A percentile compares a stretch with the other conserved stretches of the same genome.
Evolutionary conservation across 495 filamentous ascomycete species (phyloP).

Genomic region (Penicillium macrosclerotiorum): DNA sequence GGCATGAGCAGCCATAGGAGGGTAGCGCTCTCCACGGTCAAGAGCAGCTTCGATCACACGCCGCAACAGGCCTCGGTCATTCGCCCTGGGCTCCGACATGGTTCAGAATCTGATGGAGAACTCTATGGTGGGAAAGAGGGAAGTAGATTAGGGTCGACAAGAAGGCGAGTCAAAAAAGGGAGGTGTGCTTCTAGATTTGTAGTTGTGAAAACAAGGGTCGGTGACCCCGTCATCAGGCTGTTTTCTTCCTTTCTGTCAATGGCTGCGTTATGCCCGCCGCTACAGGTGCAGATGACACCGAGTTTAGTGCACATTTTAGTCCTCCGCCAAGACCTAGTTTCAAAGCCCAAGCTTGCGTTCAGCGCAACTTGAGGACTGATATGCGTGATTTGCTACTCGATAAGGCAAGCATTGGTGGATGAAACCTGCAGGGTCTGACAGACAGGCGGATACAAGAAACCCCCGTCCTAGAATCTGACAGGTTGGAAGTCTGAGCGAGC

Average conservation of each 20-base stretch:
- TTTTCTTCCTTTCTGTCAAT: background rate
- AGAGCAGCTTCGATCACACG: conserved; percentile 18
- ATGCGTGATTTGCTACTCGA: conserved; percentile 13
- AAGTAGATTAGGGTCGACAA: background rate
- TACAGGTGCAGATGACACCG: conserved; percentile 11
- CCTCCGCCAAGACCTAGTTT: conserved; percentile 7
- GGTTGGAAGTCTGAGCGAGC: conserved; percentile 6
- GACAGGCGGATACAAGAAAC: conserved; percentile 2
- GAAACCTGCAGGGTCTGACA: conserved; percentile 17
- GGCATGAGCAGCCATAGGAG: conserved; percentile 21
- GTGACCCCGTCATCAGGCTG: background rate
- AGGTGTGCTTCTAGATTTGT: conserved; percentile 12
- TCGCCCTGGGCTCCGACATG: conserved; percentile 12
- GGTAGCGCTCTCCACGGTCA: conserved; percentile 20
- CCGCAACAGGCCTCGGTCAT: conserved; percentile 13
- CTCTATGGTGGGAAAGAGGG: background rate
- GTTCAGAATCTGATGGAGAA: background rate
- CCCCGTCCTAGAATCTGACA: conserved; percentile 12
- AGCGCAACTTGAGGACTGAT: conserved; percentile 13
- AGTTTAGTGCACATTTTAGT: conserved; percentile 4
- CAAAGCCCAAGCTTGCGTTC: background rate
- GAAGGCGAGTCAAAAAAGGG: background rate
- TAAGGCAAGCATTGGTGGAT: conserved; percentile 6
- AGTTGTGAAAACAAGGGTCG: conserved; percentile 10
- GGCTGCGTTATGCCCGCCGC: background rate